phyloP scores from a whole-genome alignment of 495 filamentous ascomycete species.

The Trichoderma asperelloides region DNA sequence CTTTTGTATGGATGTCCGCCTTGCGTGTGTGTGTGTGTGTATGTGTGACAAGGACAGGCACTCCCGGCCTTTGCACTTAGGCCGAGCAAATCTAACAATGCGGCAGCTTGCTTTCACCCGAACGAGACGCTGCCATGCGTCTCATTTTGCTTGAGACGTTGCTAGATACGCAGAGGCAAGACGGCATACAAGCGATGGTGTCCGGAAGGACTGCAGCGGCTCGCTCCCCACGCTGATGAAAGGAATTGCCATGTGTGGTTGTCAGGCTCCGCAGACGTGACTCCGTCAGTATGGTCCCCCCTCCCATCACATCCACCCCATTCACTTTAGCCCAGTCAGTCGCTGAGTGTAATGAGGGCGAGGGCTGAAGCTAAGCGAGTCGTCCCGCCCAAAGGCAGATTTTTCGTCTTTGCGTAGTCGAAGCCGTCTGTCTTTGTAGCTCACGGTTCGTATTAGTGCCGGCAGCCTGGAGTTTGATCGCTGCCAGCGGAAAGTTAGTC shows the following conservation, averaged over 20 bases:
- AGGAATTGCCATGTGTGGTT: background rate
- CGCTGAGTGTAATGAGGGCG: background rate
- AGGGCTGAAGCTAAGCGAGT: constrained; percentile 6
- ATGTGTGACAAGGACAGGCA: background rate
- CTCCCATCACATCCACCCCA: background rate
- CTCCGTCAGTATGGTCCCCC: background rate
- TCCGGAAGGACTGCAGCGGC: background rate
- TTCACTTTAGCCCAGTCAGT: background rate
- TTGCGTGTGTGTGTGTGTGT: background rate
- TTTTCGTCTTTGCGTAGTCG: background rate
- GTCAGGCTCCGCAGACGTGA: constrained; percentile 1
- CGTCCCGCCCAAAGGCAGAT: background rate
- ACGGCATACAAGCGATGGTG: background rate
- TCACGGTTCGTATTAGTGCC: background rate
- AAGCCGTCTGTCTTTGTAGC: background rate
- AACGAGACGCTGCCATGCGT: background rate
- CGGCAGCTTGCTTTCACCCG: background rate
- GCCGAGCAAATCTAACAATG: background rate
- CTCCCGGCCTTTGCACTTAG: background rate
- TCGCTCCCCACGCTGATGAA: background rate
- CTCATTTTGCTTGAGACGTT: background rate
- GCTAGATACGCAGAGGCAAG: background rate
- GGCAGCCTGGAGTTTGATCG: background rate
- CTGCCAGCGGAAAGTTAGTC: background rate
- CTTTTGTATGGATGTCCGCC: background rate